These are phyloP conservation scores for Rickenella mellea DNA, from an alignment of 768 basidiomycete genomes.

Conservation along the genomic window DNA sequence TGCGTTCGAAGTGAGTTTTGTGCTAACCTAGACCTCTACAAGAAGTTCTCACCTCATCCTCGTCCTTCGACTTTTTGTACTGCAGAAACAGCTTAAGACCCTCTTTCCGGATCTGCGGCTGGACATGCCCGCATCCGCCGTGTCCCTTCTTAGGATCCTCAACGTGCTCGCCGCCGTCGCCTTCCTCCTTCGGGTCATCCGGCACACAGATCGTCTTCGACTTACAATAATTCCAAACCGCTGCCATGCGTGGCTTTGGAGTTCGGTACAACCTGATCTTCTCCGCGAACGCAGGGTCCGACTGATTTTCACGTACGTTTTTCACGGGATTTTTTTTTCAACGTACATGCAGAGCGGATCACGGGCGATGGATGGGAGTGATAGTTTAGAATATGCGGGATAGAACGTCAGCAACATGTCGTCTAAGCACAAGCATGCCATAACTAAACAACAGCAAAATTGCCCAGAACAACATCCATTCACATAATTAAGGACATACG, in stretches of 20 bases:
- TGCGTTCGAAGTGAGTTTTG: no score
- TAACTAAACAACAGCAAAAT: slow-evolving; percentile 16
- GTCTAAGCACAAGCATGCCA: slow-evolving; percentile 13
- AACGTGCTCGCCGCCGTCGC: slow-evolving; percentile 48
- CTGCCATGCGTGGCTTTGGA: slow-evolving; percentile 78
- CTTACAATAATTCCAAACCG: slow-evolving; percentile 83
- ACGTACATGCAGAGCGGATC: slow-evolving; percentile 12
- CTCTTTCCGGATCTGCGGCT: slow-evolving; percentile 88
- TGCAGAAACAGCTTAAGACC: slow-evolving; percentile 91
- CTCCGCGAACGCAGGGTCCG: slow-evolving; percentile 75
- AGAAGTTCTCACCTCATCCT: slow-evolving; percentile 72
- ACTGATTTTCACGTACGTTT: slow-evolving; percentile 46
- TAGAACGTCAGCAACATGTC: slow-evolving; percentile 55
- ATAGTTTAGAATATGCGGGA: slow-evolving; percentile 38
- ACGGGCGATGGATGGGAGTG: slow-evolving; percentile 19
- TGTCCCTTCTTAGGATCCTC: slow-evolving; percentile 84
- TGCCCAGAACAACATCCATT: slow-evolving; percentile 23
- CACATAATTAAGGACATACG: slow-evolving; percentile 47
- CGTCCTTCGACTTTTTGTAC: slow-evolving; percentile 90
- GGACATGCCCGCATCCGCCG: slow-evolving; percentile 92
- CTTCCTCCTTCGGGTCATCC: slow-evolving; percentile 83
- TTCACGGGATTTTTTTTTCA: no score
- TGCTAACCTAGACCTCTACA: no score
- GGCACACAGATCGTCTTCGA: slow-evolving; percentile 82
- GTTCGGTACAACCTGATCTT: slow-evolving; percentile 82